Base-by-base conservation (phyloP, 176 grass and related monocot species). In the Lolium rigidum region DNA sequence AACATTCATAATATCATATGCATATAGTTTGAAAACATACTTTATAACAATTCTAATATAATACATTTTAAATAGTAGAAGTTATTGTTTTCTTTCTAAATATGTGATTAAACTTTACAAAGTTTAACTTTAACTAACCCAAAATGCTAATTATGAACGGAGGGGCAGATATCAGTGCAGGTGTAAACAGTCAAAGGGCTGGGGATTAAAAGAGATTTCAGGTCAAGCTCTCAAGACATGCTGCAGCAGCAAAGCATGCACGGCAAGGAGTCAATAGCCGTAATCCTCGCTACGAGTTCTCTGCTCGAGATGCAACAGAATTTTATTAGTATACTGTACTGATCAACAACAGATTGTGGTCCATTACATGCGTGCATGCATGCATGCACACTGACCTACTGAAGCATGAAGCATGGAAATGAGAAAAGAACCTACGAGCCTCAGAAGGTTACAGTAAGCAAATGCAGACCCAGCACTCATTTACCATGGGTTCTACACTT, bases 211-310 rank as follows among this genome's bases (percentile, higher is more conserved):
- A 79, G 48, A 39, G 48, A 31, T 41, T 74, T 70, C 74, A 83
- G 55, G 85, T 87, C 89, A 91, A 84, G 41, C 57, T 66, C 25
- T 50, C 76, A 10, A 62, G 41, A 25, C 41, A 37, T 74, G n/a
- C 46, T 21, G 20, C 70, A 37, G 70, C 46, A 80, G 50, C 84
- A 66, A 65, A 65, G 38, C 47, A 65, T 66, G 83, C 70, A 71
- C 68, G 62, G 72, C 81, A 91, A 85, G 31, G 77, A 77, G 85
- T 91, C 82, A 91, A 64, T 80, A 81, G 52, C 71, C 82, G 76
- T 77, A 72, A 76, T 81, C 74, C 82, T 46, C 82, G 77, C 22
- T 50, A 72, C 47, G 77, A 50, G 76, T 81, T 84, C 76, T 69
- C 89, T 76, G 85, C 5, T 83, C 12, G 22, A 83, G 64, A 80